Conservation (phyloP, 768 basidiomycete species). For the Trametes cinnabarina region DNA sequence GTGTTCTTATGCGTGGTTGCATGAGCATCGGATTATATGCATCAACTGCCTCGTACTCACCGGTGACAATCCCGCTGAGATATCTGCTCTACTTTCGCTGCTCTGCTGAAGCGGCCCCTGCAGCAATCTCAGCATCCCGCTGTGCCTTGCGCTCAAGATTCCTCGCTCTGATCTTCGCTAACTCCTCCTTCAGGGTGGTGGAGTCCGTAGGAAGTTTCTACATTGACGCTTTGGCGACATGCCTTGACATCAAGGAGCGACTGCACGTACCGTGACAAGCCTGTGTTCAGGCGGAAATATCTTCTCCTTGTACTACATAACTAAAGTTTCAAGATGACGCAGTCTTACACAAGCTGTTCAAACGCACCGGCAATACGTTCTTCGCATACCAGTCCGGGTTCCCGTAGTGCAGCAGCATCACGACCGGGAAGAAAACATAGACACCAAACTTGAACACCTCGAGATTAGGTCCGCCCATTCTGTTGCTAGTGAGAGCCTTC, state of each 20-base stretch:
- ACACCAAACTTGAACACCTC: slow-evolving; percentile 89
- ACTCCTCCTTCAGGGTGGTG: slow-evolving; percentile 60
- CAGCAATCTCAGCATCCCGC: slow-evolving; percentile 31
- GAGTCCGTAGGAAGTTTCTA: slow-evolving; percentile 69
- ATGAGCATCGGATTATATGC: background rate
- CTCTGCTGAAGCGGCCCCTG: slow-evolving; percentile 1
- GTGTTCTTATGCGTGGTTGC: background rate
- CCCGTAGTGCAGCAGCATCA: slow-evolving; percentile 79
- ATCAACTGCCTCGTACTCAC: background rate
- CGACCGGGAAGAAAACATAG: slow-evolving; percentile 82
- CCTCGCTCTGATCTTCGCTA: slow-evolving; percentile 69
- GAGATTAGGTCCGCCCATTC: slow-evolving; percentile 76
- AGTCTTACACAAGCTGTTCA: background rate
- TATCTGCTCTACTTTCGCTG: slow-evolving; percentile 3
- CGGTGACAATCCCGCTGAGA: background rate
- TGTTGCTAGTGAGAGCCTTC: background rate
- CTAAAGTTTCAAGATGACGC: background rate
- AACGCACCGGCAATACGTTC: slow-evolving; percentile 71
- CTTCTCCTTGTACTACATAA: slow-evolving; percentile 62
- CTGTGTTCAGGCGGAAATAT: slow-evolving; percentile 66
- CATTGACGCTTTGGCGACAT: background rate
- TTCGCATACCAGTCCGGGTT: slow-evolving; percentile 84
- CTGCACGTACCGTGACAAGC: slow-evolving; percentile 45
- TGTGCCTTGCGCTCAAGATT: slow-evolving; percentile 45
- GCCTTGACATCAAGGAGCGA: background rate